Base-by-base conservation (phyloP, 805 yeast genomes). In the Schwanniomyces vanrijiae region DNA sequence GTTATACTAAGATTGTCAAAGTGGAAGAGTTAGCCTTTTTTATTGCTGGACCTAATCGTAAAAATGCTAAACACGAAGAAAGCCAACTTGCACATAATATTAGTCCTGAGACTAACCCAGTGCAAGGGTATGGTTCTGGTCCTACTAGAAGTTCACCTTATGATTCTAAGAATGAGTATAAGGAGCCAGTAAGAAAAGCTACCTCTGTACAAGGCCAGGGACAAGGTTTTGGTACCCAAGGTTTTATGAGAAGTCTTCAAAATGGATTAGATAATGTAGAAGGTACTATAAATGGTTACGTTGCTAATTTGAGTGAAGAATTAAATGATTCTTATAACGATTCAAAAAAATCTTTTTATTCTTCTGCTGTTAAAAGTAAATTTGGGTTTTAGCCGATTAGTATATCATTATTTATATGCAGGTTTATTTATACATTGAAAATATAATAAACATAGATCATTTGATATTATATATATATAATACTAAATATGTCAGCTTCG, bases 1-100 rank as follows among this genome's bases (percentile, higher is more conserved):
- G 97, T 2, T 69, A 64, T 39, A 70, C 86, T 0, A 81, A 81
- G 16, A 75, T 77, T 50, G 76, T 85, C n/a, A 69, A 83, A 2
- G 63, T 77, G 19, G 73, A 76, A 1, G 96, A 88, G 51, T 71
- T 94, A 44, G 84, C 86, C 48, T 45, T 59, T 10, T 59, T 89
- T 38, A 75, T 92, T 33, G 88, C 87, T 4, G 97, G 97, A 0
- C 84, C 84, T 0, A 80, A 81, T 45, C 77, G 96, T 52, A 82
- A 85, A 39, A 68, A 76, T 18, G 73, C 84, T 1, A 83, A 81
- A 58, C 74, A 76, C 44, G 70, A 73, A 22, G 95, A 88, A 55
- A 79, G 83, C 44, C 73, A 71, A 18, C 63, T 86, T 46, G 86
- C 77, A 0, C 54, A 62, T 54, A 73, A 73, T 44, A 70, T 73